Evolutionary conservation across 176 grass and related monocot species (phyloP), one percentile per base, ranked within the genome.

Genomic region (Zoysia pacifica): DNA sequence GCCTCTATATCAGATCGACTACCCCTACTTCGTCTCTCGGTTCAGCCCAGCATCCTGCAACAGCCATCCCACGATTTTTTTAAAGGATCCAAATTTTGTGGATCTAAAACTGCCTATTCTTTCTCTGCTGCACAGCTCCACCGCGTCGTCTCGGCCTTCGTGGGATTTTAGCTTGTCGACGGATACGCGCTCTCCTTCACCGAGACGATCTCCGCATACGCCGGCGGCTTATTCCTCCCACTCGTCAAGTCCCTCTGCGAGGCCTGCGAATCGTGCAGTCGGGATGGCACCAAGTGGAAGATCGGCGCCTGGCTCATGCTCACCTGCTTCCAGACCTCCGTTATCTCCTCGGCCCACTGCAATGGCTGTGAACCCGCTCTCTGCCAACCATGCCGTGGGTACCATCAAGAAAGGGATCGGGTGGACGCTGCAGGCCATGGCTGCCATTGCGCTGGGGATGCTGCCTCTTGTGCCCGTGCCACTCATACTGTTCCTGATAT

Each of bases 271-370:
- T 95, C 92, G 20, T 88, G 91, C 78, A 63, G 44, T 2, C 88
- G 93, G 44, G 96, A 99, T 39, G 96, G 90, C 43, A 93, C 92
- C 0, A 93, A 93, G 86, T n/a, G 82, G 5, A 84, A 52, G 72
- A 90, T 99, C 44, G 96, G 96, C n/a, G 49, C 96, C 0, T 99
- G 96, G 96, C 90, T 99, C 67, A 99, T 99, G 96, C 86, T 99
- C 76, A 99, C 96, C 1, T 99, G 96, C 76, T 99, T 99, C 82
- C 96, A 95, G 82, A 99, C 96, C 14, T 95, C 96, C 1, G 96
- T 91, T 52, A 67, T 95, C 59, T 99, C 96, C 2, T 99, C 96
- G 0, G 79, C 96, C 48, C 76, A 95, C 96, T 2, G 96, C 72
- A 1, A 99, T 95, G 96, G 96, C 96, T 0, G 93, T 93, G 1